Conservation (phyloP, 2,329 filamentous ascomycete species). For the Aspergillus alliaceus region DNA sequence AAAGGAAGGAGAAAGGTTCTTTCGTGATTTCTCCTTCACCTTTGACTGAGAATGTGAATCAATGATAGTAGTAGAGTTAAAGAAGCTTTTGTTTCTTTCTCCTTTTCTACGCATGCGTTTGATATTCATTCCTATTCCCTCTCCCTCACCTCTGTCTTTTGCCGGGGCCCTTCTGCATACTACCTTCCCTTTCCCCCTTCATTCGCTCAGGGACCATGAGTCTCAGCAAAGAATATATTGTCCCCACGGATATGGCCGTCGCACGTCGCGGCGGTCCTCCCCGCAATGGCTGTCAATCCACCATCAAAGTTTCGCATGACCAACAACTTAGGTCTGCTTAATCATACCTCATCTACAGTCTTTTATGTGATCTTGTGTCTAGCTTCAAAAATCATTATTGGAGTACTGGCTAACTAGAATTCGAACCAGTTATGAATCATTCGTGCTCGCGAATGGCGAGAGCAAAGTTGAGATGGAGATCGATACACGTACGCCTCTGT, state of each 20-base stretch:
- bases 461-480: slow-evolving; percentile 89
- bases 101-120: not conserved
- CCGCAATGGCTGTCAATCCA: slow-evolving; percentile 21
- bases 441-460: slow-evolving; percentile 82
- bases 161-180: not conserved
- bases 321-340: slow-evolving; percentile 22
- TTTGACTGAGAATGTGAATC: not conserved
- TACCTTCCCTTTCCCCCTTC: not conserved
- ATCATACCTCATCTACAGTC: not conserved
- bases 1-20: not conserved
- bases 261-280: slow-evolving; percentile 14
- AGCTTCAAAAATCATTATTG: not conserved
- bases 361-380: not conserved
- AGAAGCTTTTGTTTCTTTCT: not conserved
- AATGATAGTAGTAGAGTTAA: not conserved
- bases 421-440: slow-evolving; percentile 78
- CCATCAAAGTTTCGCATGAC: slow-evolving; percentile 20
- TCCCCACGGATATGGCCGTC: slow-evolving; percentile 18
- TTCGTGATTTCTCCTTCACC: not conserved
- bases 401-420: slow-evolving; percentile 10
- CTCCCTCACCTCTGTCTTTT: not conserved
- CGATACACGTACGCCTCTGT: slow-evolving; percentile 73
- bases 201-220: slow-evolving; percentile 6
- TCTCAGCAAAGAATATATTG: slow-evolving; percentile 15
- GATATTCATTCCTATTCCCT: not conserved